phyloP scores from a whole-genome alignment of 2,329 filamentous ascomycete genomes.

The Hansfordia pulvinata region DNA sequence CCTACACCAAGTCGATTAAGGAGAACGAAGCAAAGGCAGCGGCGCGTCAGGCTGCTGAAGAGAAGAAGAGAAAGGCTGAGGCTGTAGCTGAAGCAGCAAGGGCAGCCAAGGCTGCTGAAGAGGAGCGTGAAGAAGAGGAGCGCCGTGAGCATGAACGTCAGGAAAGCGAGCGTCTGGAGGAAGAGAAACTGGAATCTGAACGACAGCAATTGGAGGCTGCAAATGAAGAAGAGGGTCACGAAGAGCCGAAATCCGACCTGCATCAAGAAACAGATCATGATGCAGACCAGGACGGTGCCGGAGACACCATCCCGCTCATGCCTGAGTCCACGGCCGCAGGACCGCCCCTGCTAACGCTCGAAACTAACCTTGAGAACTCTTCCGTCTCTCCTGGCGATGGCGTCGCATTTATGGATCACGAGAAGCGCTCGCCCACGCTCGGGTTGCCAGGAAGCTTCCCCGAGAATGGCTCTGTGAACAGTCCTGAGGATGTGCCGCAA shows the following conservation, averaged over 20 bases:
- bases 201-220: not conserved
- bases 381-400: not conserved
- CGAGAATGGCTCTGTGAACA: no score
- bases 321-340: no score
- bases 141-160: no score
- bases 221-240: constrained; percentile 1
- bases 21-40: constrained; percentile 52
- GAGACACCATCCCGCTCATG: no score
- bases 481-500: constrained; percentile 33
- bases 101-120: constrained; percentile 4
- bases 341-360: no score
- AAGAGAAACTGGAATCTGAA: not conserved
- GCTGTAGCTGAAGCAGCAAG: constrained; percentile 23
- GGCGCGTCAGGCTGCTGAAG: constrained; percentile 32
- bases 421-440: constrained; percentile 52
- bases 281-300: no score
- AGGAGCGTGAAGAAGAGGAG: constrained; percentile 4
- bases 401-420: no score
- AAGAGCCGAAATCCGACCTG: constrained; percentile 6
- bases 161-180: not conserved
- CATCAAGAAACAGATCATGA: no score
- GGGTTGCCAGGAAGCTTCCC: constrained; percentile 53
- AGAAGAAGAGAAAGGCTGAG: constrained; percentile 37
- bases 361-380: constrained; percentile 1
- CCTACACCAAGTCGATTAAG: constrained; percentile 72